Evolutionary conservation across 768 basidiomycete species (phyloP).

Genomic region (Rhodocollybia butyracea): DNA sequence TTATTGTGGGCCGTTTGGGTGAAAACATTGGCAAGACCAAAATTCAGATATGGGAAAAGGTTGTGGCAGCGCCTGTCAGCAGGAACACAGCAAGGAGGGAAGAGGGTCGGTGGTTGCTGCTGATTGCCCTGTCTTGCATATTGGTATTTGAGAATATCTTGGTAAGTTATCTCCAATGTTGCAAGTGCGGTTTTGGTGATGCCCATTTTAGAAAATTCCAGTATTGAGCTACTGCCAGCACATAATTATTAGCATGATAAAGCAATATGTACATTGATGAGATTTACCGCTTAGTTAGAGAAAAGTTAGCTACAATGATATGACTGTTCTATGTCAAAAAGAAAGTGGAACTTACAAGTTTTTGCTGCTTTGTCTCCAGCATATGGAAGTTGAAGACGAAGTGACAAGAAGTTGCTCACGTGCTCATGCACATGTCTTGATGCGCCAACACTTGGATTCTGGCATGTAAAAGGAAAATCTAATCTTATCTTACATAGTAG

Average conservation of each 20-base stretch:
- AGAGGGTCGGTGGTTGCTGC: not conserved
- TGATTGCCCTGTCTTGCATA: not conserved
- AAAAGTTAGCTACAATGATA: not conserved
- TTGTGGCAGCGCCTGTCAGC: not conserved
- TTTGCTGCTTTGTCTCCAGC: too few relatives aligned
- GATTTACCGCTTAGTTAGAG: not conserved
- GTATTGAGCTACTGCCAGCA: not conserved
- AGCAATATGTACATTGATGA: not conserved
- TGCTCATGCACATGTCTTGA: too few relatives aligned
- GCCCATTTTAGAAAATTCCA: not conserved
- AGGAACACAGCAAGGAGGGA: not conserved
- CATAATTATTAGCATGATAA: not conserved
- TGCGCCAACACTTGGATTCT: too few relatives aligned
- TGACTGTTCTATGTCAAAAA: not conserved
- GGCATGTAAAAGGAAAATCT: too few relatives aligned
- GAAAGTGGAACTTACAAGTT: not conserved
- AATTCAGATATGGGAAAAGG: not conserved
- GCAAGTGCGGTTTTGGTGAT: not conserved
- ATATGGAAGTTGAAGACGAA: not conserved
- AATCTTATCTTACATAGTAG: too few relatives aligned
- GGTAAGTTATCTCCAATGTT: not conserved
- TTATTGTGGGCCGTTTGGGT: not conserved
- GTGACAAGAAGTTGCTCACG: not conserved
- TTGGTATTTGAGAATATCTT: not conserved
- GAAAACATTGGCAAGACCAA: not conserved